Base-by-base conservation (phyloP, 2,329 filamentous ascomycete species). In the Alternaria sp. region DNA sequence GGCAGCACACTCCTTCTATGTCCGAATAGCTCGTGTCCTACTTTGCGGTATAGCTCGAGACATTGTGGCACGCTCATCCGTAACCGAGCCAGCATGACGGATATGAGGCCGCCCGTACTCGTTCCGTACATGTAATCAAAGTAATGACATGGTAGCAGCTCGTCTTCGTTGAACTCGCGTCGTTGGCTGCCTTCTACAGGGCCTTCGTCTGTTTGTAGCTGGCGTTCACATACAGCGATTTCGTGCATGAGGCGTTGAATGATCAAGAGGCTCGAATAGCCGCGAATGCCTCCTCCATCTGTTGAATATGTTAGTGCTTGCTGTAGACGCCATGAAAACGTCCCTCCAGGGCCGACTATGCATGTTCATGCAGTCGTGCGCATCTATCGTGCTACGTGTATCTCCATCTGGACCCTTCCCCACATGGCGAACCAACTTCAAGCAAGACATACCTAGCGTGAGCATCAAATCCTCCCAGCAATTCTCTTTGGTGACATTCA, bases 111-210 rank as follows among this genome's bases (percentile, higher is more conserved):
- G n/a, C 82, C 82, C 0, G 81, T 84, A 37, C 79, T 81, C 5
- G 82, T 84, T 23, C 82, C 82, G 54, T 82, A 83, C 75, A 84
- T 83, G 71, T 82, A 81, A 61, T 84, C 82, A 69, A 84, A 84
- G 68, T 83, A 84, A 60, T 84, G 80, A 57, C 80, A 83, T 56
- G 81, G 82, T 10, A 82, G 69, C 1, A 83, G 74, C 42, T 81
- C 77, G 45, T 80, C 73, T 59, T 80, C 78, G 46, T 74, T 69
- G 56, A 78, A 78, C 3, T 70, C 71, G 46, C 49, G 59, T 29
- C 67, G 69, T 51, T 54, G 51, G 46, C 66, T 71, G 29, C 63
- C 70, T 7, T 61, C 44, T 4, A 77, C 71, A 3, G 74, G 74
- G 5, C 75, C 72, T 41, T 77, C 73, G 88, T 79, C 73, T 31